Conservation (phyloP, 768 basidiomycete genomes). For the Lactarius evosmus region DNA sequence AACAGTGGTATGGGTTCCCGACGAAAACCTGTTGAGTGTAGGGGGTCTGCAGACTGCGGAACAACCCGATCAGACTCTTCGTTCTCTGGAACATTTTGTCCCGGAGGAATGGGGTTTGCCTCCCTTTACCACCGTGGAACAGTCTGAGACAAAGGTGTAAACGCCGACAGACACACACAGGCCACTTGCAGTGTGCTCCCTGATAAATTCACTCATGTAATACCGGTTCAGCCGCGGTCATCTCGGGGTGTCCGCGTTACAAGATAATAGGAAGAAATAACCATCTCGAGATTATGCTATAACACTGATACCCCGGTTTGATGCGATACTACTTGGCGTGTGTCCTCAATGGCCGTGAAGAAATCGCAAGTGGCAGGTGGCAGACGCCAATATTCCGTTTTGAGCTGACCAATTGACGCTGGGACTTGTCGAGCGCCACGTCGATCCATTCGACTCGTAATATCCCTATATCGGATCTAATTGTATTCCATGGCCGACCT, state of each 20-base stretch:
- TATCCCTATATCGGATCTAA: too few relatives aligned
- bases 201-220: background rate
- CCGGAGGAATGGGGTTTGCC: conserved; percentile 85
- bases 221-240: background rate
- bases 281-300: background rate
- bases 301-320: background rate
- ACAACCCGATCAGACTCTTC: conserved; percentile 55
- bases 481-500: too few relatives aligned
- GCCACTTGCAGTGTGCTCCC: background rate
- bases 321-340: background rate
- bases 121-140: conserved; percentile 42
- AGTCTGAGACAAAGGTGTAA: background rate
- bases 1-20: conserved; percentile 83
- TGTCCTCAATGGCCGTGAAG: background rate
- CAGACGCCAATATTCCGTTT: too few relatives aligned
- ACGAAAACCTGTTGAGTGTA: conserved; percentile 57
- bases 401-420: too few relatives aligned
- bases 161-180: background rate
- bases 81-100: conserved; percentile 66
- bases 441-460: too few relatives aligned
- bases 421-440: too few relatives aligned
- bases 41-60: conserved; percentile 42
- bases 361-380: background rate
- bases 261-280: too few relatives aligned
- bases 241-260: background rate